phyloP scores from a whole-genome alignment of 805 yeast species.

The Kregervanrija fluxuum region DNA sequence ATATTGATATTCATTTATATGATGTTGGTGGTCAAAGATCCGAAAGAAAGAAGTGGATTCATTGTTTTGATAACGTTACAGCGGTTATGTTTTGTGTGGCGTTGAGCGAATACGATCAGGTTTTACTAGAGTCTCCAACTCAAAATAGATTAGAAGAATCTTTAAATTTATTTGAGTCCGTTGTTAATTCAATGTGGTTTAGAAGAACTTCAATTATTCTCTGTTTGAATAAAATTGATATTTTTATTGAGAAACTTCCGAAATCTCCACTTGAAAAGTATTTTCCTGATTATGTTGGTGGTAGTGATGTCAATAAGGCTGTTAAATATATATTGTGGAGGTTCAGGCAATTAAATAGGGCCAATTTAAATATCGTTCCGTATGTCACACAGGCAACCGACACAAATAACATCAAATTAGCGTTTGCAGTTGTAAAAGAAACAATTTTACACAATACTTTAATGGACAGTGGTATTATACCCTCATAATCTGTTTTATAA shows the following conservation, averaged over 20 bases:
- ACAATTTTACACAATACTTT: slow-evolving; percentile 49
- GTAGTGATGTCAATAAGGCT: slow-evolving; percentile 82
- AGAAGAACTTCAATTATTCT: slow-evolving; percentile 77
- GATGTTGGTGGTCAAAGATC: slow-evolving; percentile 97
- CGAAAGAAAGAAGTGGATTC: slow-evolving; percentile 96
- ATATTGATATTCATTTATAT: slow-evolving; percentile 52
- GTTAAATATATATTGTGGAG: slow-evolving; percentile 90
- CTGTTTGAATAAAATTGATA: slow-evolving; percentile 84
- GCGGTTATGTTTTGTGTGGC: slow-evolving; percentile 88
- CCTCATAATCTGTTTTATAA: not conserved
- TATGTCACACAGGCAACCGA: slow-evolving; percentile 95
- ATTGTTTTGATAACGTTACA: slow-evolving; percentile 90
- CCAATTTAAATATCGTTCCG: slow-evolving; percentile 77
- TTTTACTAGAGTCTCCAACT: slow-evolving; percentile 65
- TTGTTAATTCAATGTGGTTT: slow-evolving; percentile 91
- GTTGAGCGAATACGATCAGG: slow-evolving; percentile 85
- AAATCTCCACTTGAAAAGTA: slow-evolving; percentile 73
- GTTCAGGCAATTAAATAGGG: slow-evolving; percentile 75
- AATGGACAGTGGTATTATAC: slow-evolving; percentile 47
- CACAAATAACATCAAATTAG: slow-evolving; percentile 79
- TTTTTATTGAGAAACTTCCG: slow-evolving; percentile 79
- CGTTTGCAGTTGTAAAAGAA: slow-evolving; percentile 55
- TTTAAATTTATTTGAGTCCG: slow-evolving; percentile 77
- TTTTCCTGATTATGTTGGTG: slow-evolving; percentile 89
- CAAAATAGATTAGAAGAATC: slow-evolving; percentile 79